Base-by-base conservation (phyloP, 164 flowering plant species). In the Vitis cinerea region DNA sequence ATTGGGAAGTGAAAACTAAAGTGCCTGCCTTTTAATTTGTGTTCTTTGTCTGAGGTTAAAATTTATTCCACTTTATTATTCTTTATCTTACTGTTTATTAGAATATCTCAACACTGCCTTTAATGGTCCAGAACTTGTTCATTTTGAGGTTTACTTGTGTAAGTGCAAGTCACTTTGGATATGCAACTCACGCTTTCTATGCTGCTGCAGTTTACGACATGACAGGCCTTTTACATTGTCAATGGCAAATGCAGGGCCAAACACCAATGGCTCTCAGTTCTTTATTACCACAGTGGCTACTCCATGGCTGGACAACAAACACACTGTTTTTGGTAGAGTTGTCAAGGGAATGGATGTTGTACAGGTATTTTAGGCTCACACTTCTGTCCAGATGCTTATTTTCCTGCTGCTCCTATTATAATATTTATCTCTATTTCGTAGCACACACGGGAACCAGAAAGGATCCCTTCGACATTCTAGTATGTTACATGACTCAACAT, bases 181-280 rank as follows among this genome's bases (percentile, higher is more conserved):
- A 23, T 23, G 27, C 44, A 37, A 37, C 44, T 37, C 44, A 37
- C 44, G 7, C 44, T 37, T 3, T 67, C 17, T 76, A 14, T 76
- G 17, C 64, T 11, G 64, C 50, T 83, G 81, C 95, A 93, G 99
- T 72, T 84, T 96, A 70, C 85, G 99, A 65, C 99, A 96, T 63
- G 98, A 96, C 75, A 88, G 98, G 66, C 99, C 99, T 71, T 96
- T 93, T 83, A 93, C 98, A 4, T 69, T 93, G 23, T 96, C 99
- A 23, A 96, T 96, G 99, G 99, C 99, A 71, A 96, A 96, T 89
- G 99, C 98, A 8, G 99, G 99, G 47, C 90, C 92, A 54, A 89
- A 88, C 77, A 88, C 99, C 58, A 96, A 96, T 81, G 99, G 99
- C 48, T 96, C 99, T 65, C 98, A 93, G 83, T 96, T 96, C 72